Evolutionary conservation across 306 rosid genomes (phyloP), one percentile per base, ranked within the genome.

Genomic region (Glycine latifolia): DNA sequence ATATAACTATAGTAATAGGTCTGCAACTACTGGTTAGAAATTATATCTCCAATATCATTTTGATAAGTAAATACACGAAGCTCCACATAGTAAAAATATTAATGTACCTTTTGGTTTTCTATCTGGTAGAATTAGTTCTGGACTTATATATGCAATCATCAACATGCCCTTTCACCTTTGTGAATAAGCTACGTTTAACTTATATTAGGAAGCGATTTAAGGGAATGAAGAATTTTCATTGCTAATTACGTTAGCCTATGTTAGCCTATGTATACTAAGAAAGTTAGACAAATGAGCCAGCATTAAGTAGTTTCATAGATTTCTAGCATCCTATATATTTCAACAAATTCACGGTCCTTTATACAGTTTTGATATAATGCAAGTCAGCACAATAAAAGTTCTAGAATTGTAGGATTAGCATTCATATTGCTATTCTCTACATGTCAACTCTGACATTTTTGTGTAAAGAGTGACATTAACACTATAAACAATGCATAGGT

Each of bases 361-460:
- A 73, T 66, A 48, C 54, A 43, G 47, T 55, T 66, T 58, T 39
- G 53, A 41, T 53, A 48, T 7, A 63, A 4, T 79, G 3, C 67
- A 83, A 37, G 72, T 63, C 76, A 47, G 49, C 49, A 72, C 8
- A 58, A 58, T 76, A 35, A 79, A 65, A 49, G 43, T 67, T 39
- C 33, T 44, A 78, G 69, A 47, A 10, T 43, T 7, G 56, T 59
- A 46, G 80, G 41, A 66, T 10, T 50, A 66, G 43, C 48, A 71
- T 49, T 75, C 77, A 74, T 49, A 67, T 84, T 75, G 63, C 67
- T 72, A 71, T 58, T 35, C 70, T 62, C 67, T 48, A 48, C 14
- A 73, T 44, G 44, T 50, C 7, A 66, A 4, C 44, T 67, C n/a
- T 73, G 59, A 81, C 75, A n/a, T n/a, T 65, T 79, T 47, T 5